Percentiles rank a stretch among this genome's conserved stretches.
Evolutionary conservation across 2,329 filamentous ascomycete genomes (phyloP).

Genomic region (Trichoderma sp.): DNA sequence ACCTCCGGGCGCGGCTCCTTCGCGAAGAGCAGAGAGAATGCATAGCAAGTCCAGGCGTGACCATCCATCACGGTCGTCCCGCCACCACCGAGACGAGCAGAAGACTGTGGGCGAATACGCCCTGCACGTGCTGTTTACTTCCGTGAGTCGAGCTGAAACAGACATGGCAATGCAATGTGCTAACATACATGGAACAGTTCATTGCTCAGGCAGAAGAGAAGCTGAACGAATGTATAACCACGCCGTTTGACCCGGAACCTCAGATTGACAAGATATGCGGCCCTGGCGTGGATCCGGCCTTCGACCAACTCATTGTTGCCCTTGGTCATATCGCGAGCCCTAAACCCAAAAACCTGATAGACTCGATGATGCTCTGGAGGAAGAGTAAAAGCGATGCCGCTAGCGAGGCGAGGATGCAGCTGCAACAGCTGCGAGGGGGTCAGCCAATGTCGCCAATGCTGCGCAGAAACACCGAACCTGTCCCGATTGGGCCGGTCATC

Average conservation of each 20-base stretch:
- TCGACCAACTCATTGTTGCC: conserved; percentile 91
- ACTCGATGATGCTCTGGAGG: conserved; percentile 97
- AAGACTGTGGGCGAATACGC: conserved; percentile 98
- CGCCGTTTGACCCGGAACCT: conserved; percentile 75
- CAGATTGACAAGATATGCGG: conserved; percentile 89
- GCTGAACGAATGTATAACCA: conserved; percentile 80
- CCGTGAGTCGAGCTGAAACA: conserved; percentile 49
- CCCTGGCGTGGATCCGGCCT: conserved; percentile 78
- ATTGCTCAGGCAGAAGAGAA: conserved; percentile 96
- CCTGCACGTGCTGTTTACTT: conserved; percentile 91
- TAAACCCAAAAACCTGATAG: conserved; percentile 91
- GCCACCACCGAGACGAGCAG: conserved; percentile 68
- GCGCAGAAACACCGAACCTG: conserved; percentile 72
- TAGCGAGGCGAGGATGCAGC: conserved; percentile 59
- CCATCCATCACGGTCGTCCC: conserved; percentile 73
- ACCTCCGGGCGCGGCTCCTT: conserved; percentile 41
- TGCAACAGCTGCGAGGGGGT: conserved; percentile 50
- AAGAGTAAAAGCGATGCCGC: conserved; percentile 93
- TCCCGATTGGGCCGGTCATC: conserved; percentile 41
- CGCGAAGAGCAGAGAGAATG: conserved; percentile 57
- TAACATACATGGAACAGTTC: conserved; percentile 54
- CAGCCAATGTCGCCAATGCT: conserved; percentile 50
- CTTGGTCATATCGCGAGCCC: conserved; percentile 91
- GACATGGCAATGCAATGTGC: not conserved
- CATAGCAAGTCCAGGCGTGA: conserved; percentile 68